phyloP scores from a whole-genome alignment of 2,329 filamentous ascomycete species.

The Elsinoe batatas region DNA sequence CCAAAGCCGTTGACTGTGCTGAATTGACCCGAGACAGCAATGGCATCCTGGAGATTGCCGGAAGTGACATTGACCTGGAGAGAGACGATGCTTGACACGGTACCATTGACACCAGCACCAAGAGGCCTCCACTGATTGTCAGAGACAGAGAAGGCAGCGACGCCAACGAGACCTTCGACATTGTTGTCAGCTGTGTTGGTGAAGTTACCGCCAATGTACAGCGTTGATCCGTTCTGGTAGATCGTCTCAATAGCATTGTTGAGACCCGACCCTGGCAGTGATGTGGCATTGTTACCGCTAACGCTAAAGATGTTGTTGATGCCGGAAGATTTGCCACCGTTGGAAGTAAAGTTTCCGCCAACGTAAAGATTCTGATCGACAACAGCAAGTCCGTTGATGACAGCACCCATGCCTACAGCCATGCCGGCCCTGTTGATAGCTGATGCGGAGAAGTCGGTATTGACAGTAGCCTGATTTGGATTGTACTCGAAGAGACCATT shows the following conservation, averaged over 20 bases:
- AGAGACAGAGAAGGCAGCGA: constrained; percentile 64
- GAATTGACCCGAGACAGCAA: constrained; percentile 76
- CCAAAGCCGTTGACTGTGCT: constrained; percentile 59
- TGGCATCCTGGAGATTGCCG: constrained; percentile 57
- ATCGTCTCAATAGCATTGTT: constrained; percentile 69
- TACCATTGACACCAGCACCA: constrained; percentile 76
- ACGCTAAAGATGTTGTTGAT: constrained; percentile 72
- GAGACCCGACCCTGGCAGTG: constrained; percentile 61
- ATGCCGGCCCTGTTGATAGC: constrained; percentile 67
- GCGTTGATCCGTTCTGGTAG: constrained; percentile 51
- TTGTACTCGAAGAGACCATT: constrained; percentile 89
- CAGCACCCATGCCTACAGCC: constrained; percentile 56
- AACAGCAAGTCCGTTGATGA: constrained; percentile 58
- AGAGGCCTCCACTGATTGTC: constrained; percentile 65
- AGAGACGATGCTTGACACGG: constrained; percentile 63
- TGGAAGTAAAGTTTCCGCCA: constrained; percentile 72
- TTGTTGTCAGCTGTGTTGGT: constrained; percentile 57
- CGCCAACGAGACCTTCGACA: constrained; percentile 57
- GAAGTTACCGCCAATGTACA: constrained; percentile 83
- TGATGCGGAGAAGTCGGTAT: constrained; percentile 59
- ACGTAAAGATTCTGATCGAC: constrained; percentile 59
- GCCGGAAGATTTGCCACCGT: constrained; percentile 26
- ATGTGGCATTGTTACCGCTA: constrained; percentile 49
- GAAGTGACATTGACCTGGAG: constrained; percentile 68
- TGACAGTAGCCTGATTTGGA: constrained; percentile 50